phyloP scores from a whole-genome alignment of 164 flowering plant genomes.

The Protea cynaroides region DNA sequence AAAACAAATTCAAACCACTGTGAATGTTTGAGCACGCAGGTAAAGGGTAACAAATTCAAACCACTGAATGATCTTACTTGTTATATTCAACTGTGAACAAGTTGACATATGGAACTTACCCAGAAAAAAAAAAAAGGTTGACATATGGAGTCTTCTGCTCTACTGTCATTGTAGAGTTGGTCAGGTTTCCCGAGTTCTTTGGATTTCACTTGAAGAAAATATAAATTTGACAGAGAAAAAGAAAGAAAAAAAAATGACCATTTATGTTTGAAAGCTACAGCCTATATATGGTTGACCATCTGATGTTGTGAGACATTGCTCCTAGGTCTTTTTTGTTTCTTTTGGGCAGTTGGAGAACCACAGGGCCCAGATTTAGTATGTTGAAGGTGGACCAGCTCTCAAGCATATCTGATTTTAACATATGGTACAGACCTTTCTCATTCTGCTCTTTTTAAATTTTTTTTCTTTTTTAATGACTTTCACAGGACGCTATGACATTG shows the following conservation, averaged over 20 bases:
- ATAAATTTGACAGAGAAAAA: background rate
- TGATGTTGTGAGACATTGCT: background rate
- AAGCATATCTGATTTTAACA: background rate
- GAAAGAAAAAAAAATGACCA: background rate
- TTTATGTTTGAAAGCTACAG: background rate
- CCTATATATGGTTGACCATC: background rate
- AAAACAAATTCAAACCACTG: background rate
- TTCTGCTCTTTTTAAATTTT: background rate
- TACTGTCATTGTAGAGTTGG: no score
- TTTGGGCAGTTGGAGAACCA: no score
- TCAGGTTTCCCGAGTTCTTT: no score
- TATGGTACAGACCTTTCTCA: background rate
- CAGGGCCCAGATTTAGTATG: no score
- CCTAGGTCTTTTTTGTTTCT: no score
- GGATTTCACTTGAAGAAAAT: background rate
- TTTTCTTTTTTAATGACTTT: background rate
- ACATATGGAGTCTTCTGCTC: no score
- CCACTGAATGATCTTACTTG: no score
- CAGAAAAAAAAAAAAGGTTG: no score
- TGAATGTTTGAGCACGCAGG: slow-evolving; percentile 80
- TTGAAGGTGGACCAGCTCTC: no score
- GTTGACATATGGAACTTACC: no score
- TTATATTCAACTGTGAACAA: no score
- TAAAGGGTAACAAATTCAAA: slow-evolving; percentile 14
- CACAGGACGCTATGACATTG: slow-evolving; percentile 89